Conservation (phyloP, 768 basidiomycete species). For the Grammothele lineata region DNA sequence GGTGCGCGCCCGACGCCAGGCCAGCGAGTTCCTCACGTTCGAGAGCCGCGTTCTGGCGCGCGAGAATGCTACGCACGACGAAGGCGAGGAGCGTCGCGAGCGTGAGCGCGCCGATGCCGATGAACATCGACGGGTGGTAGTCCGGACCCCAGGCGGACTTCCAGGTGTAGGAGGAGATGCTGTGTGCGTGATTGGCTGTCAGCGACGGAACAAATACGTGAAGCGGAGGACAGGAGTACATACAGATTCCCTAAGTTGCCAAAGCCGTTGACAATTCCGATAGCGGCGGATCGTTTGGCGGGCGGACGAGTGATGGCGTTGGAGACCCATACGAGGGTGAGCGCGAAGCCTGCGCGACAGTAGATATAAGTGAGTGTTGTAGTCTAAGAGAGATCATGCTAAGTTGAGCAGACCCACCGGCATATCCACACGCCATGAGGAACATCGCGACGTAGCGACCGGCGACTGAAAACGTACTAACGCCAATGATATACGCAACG, state of each 20-base stretch:
- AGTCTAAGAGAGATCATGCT: not conserved
- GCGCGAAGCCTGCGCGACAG: constrained; percentile 35
- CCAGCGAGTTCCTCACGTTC: constrained; percentile 44
- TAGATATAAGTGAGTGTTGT: not conserved
- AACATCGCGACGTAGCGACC: constrained; percentile 61
- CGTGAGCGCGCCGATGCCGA: constrained; percentile 34
- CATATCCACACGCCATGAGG: constrained; percentile 57
- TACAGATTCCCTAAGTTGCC: constrained; percentile 58
- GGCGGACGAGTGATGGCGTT: constrained; percentile 60
- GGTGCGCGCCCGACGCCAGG: constrained; percentile 38
- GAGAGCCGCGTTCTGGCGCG: constrained; percentile 46
- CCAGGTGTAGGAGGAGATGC: constrained; percentile 62
- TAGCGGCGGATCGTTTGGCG: constrained; percentile 50
- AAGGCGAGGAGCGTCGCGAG: constrained; percentile 30
- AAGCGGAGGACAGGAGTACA: constrained; percentile 15
- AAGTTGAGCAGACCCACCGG: constrained; percentile 32
- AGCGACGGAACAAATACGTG: not conserved
- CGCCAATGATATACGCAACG: constrained; percentile 55
- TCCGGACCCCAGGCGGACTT: constrained; percentile 55
- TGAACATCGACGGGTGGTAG: constrained; percentile 61
- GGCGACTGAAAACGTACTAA: constrained; percentile 47
- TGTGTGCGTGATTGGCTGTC: constrained; percentile 16
- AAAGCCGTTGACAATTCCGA: constrained; percentile 60
- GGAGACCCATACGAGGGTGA: constrained; percentile 58
- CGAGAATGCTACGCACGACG: constrained; percentile 42